Evolutionary conservation across 352 stramenopile genomes (phyloP).

Genomic region (Phytopythium ostracodes): DNA sequence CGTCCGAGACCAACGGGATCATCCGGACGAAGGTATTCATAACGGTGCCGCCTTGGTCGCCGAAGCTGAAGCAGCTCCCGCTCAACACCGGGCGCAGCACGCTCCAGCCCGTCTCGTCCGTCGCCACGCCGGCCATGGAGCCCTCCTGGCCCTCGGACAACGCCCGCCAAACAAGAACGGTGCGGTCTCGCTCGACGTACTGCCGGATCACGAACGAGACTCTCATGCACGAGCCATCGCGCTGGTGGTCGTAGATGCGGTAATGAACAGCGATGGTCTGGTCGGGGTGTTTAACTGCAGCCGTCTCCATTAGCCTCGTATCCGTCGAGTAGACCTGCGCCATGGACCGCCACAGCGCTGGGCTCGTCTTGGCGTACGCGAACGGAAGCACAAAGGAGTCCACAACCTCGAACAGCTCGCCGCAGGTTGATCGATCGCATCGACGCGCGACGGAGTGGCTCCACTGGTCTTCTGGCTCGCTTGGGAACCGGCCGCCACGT

Average conservation of each 20-base stretch:
- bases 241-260: constrained; percentile 14
- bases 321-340: constrained; percentile 21
- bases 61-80: background rate
- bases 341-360: constrained; percentile 21
- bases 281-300: constrained; percentile 8
- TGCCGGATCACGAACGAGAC: constrained; percentile 28
- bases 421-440: background rate
- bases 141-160: constrained; percentile 38
- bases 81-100: constrained; percentile 10
- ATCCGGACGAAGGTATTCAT: constrained; percentile 22
- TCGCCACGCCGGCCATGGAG: constrained; percentile 19
- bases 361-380: constrained; percentile 18
- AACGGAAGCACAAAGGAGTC: constrained; percentile 20
- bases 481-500: background rate
- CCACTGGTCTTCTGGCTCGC: background rate
- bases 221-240: constrained; percentile 13
- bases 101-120: constrained; percentile 28
- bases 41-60: constrained; percentile 11
- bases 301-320: constrained; percentile 11
- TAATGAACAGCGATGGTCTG: constrained; percentile 27
- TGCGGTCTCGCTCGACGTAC: constrained; percentile 39
- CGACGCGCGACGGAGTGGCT: background rate
- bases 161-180: constrained; percentile 59
- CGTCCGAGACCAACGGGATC: background rate
- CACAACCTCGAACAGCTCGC: background rate